Evolutionary conservation across 495 filamentous ascomycete genomes (phyloP), one percentile per base, ranked within the genome.

Genomic region (Lasiosphaeriaceae sp.): DNA sequence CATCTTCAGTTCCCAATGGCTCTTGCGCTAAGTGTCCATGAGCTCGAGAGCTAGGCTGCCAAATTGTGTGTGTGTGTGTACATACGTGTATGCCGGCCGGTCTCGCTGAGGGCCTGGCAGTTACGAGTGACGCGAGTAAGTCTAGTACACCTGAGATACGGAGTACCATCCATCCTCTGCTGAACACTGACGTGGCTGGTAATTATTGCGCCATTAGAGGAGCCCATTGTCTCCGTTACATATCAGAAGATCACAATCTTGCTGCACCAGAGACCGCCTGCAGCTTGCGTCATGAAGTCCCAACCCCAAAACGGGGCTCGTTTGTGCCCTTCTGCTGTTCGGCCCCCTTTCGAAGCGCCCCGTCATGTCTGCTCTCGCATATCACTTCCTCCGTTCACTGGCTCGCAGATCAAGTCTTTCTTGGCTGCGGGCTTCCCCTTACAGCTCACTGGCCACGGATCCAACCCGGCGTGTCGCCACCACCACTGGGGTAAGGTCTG

Each of bases 381-480:
- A 11, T 26, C 37, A 50, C 34, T 43, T 51, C 14, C 26, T 57
- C 35, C 54, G 22, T 22, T 20, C 47, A 29, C 47, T 57, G 47
- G 34, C 34, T 41, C 22, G 22, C 12, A 17, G 24, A 9, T 26
- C 26, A 47, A 26, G 31, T 41, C 22, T 22, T 29, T 29, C 20
- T 37, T 26, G 22, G 34, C 39, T 29, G 2, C 35, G 19, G 22
- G 14, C 9, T 8, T 16, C 29, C 19, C 24, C 19, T 19, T 34
- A 31, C n/a, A 29, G 37, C 34, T 49, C 22, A 43, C 37, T 59
- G 50, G 50, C 52, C 45, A 37, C 39, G 11, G 8, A 29, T 21
- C 21, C 20, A 24, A n/a, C 29, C 45, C 16, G 41, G 41, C 47
- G 34, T 52, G 47, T 61, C 51, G 59, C 59, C 59, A 61, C 59